Evolutionary conservation across 1,139 yeast species (phyloP).

Genomic region (Pneumocystis oryctolagi): DNA sequence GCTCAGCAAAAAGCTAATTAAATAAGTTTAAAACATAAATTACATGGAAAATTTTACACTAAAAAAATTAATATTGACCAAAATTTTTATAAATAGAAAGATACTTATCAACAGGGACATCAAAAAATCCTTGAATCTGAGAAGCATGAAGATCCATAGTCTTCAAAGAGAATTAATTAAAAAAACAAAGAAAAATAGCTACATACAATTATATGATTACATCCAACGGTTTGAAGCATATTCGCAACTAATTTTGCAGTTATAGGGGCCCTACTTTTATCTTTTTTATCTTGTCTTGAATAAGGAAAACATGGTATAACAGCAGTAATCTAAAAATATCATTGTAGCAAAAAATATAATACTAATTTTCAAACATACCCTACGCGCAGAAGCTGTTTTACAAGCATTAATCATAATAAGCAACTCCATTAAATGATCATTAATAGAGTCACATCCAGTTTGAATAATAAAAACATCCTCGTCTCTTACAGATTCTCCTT

Average conservation of each 20-base stretch:
- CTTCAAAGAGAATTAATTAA: slow-evolving; percentile 4
- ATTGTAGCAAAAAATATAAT: neutral
- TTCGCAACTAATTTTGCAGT: slow-evolving; percentile 90
- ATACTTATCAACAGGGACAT: slow-evolving; percentile 79
- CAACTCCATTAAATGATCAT: slow-evolving; percentile 79
- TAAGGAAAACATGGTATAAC: slow-evolving; percentile 91
- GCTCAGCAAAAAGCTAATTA: slow-evolving; percentile 53
- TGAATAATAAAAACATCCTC: slow-evolving; percentile 87
- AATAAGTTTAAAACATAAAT: neutral
- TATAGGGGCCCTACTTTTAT: slow-evolving; percentile 90
- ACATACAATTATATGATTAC: slow-evolving; percentile 60
- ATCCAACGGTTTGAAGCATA: slow-evolving; percentile 80
- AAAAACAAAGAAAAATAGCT: neutral
- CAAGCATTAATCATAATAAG: slow-evolving; percentile 85
- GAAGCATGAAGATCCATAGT: slow-evolving; percentile 98
- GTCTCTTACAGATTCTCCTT: slow-evolving; percentile 92
- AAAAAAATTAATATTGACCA: neutral
- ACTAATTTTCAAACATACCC: slow-evolving; percentile 32
- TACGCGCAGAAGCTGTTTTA: slow-evolving; percentile 83
- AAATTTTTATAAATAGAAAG: neutral
- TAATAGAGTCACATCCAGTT: slow-evolving; percentile 82
- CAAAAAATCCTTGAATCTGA: slow-evolving; percentile 93
- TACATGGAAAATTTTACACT: neutral
- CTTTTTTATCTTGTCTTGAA: slow-evolving; percentile 92
- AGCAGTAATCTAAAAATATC: slow-evolving; percentile 37